Percentiles rank a stretch among this genome's conserved stretches.
Evolutionary conservation across 139 green algal species (phyloP).

Genomic region (Gonium pectorale): DNA sequence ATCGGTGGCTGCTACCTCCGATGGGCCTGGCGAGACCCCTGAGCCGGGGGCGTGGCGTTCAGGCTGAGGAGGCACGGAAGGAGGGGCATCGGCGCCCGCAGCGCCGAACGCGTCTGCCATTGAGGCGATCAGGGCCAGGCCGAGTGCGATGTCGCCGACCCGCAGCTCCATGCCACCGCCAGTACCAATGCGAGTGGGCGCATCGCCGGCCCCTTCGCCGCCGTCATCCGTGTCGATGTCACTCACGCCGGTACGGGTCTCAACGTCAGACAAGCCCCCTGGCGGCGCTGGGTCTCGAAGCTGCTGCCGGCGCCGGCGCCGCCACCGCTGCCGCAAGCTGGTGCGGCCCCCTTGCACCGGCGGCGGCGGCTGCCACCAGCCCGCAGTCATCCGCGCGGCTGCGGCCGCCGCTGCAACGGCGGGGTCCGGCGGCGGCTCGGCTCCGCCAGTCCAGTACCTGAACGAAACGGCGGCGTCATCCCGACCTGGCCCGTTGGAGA

Average conservation of each 20-base stretch:
- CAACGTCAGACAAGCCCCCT: too few relatives aligned
- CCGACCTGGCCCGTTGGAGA: conserved; percentile 22
- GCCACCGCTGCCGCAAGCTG: neutral
- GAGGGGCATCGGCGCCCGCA: neutral
- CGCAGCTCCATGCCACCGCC: neutral
- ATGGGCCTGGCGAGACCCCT: too few relatives aligned
- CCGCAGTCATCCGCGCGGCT: neutral
- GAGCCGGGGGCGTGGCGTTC: too few relatives aligned
- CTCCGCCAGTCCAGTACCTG: conserved; percentile 12
- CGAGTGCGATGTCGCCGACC: neutral
- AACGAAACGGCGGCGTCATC: conserved; percentile 7
- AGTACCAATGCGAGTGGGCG: too few relatives aligned
- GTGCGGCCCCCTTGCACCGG: neutral
- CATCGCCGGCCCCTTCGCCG: too few relatives aligned
- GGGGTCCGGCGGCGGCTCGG: neutral
- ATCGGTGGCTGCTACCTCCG: too few relatives aligned
- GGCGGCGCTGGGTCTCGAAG: too few relatives aligned
- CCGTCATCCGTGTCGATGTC: neutral
- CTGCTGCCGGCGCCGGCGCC: neutral
- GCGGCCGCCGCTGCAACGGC: neutral
- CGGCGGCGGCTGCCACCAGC: conserved; percentile 3
- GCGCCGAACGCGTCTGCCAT: neutral
- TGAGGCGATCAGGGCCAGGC: neutral
- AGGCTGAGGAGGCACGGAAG: too few relatives aligned
- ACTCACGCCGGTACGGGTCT: too few relatives aligned